Base-by-base conservation (phyloP, 129 eudicot genomes). In the Escallonia herrerae region DNA sequence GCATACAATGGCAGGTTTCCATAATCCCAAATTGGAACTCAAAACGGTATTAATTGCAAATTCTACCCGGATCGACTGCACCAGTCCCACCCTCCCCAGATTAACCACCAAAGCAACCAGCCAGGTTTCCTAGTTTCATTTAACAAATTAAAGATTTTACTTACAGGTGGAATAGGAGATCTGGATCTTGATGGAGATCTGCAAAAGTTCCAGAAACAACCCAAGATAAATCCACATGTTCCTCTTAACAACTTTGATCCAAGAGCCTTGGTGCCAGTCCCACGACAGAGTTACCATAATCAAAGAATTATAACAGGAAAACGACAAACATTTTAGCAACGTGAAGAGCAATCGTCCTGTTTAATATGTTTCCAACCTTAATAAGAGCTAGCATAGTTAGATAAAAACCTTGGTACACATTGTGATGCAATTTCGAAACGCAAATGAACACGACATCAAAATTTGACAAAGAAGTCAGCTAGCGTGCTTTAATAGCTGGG, bases 121-220 rank as follows among this genome's bases (percentile, higher is more conserved):
- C 33, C 33, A 22, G 33, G 33, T 22, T 22, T 22, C 33, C 33
- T 22, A 22, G 1, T 22, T 22, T 22, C 33, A 53, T 14, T 15
- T 42, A 66, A 54, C 15, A 56, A 58, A 58, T 2, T 49, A 43
- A 15, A 11, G 54, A 55, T 52, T n/a, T 38, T 15, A 86, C 98
- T 93, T 89, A 93, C 96, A 85, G 96, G 68, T 43, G 91, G 87
- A 46, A 71, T 75, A 4, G 95, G 98, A 37, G 98, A 93, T 73
- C 91, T 85, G 90, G 98, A 93, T 76, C 96, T 88, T 88, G 98
- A 85, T 40, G 82, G 95, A 61, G 96, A 93, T 93, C 98, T 93
- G 98, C 95, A 93, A 93, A 93, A 88, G 90, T 83, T 88, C 91
- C 96, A 90, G 79, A 91, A 87, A 91, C 77, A 87, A 87, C 70